Base-by-base conservation (phyloP, 2,329 filamentous ascomycete genomes). In the Verticillium nonalfalfae region DNA sequence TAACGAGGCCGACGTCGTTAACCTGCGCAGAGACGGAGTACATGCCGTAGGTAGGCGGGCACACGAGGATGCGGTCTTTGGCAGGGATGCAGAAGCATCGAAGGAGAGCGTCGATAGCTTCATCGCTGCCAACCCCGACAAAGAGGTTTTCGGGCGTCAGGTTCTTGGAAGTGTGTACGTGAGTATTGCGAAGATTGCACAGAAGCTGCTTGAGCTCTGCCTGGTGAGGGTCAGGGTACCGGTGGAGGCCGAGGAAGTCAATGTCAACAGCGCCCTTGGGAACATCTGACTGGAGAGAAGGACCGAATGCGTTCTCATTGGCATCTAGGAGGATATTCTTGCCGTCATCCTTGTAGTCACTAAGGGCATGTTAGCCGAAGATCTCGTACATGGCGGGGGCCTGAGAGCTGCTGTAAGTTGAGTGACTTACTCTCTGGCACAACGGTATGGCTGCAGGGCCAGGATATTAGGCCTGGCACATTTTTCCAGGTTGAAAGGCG, bases 321-420 rank as follows among this genome's bases (percentile, higher is more conserved):
- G 95, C 95, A 74, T 99, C 95, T 67, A 99, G 90, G 59, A 99
- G 88, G 70, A 98, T 87, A 72, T 98, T 98, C 62, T 88, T 94
- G 68, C 95, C 95, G 73, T 99, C 90, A 74, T 99, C 94, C 79
- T 99, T 97, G 85, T 99, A 98, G 84, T 99, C 95, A 79, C 92
- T 96, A 72, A 66, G 70, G 7, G 68, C 72, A 67, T 58, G 60
- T 36, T 2, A 60, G 34, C 45, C 38, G 55, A 50, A 57, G 26
- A 52, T 9, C 2, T 52, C 45, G n/a, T 52, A 31, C 35, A 40
- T 39, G 33, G 18, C 14, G 4, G 18, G 26, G 21, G 38, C 21
- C n/a, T n/a, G 40, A 57, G 36, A 59, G 9, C 10, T 13, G 45
- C 21, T n/a, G 11, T 9, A 56, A 56, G 61, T 21, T 60, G 31